Evolutionary conservation across 352 stramenopile species (phyloP), one percentile per base, ranked within the genome.

Genomic region (Phytophthora aleatoria): DNA sequence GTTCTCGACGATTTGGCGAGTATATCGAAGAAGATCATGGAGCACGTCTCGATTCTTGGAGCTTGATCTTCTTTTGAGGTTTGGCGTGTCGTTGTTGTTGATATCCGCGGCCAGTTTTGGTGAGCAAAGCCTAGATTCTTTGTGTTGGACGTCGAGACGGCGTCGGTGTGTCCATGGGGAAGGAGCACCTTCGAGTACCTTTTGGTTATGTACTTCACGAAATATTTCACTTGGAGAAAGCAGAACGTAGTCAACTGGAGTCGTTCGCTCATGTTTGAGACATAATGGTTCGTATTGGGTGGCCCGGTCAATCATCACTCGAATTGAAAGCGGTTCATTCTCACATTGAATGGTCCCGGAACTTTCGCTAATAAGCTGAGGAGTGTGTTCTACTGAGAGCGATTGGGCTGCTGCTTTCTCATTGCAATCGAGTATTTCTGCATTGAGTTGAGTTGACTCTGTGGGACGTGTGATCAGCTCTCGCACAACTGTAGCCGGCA

Each of bases 201-300:
- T 62, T 67, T 63, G 44, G 11, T 39, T 20, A 44, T 67, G 45
- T 15, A 71, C 31, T 57, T 67, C 57, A n/a, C 51, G 64, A 31
- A 63, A 71, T 1, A 71, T 71, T 47, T 71, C 50, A 15, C 64
- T 71, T 36, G 64, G 64, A 8, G 64, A 45, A 16, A 71, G 57
- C 33, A 71, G 33, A 2, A 71, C 50, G 30, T 71, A 71, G 27
- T 71, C 64, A 30, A 71, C 11, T 63, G 57, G 57, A 30, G 13
- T 38, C 13, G 59, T 71, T n/a, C 64, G 50, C 24, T 62, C 30
- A 3, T 52, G 30, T 36, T 52, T 39, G 6, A 26, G 8, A n/a
- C 28, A 35, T 35, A 50, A 26, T 50, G 20, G 26, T 20, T 67
- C 45, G 9, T 71, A 71, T 44, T 71, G 64, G 6, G 64, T 71